Percentiles rank a stretch among this genome's conserved stretches.
These are phyloP conservation scores for Cladosporium sp. DNA, from an alignment of 2,329 filamentous ascomycete species.

Conservation along the genomic window DNA sequence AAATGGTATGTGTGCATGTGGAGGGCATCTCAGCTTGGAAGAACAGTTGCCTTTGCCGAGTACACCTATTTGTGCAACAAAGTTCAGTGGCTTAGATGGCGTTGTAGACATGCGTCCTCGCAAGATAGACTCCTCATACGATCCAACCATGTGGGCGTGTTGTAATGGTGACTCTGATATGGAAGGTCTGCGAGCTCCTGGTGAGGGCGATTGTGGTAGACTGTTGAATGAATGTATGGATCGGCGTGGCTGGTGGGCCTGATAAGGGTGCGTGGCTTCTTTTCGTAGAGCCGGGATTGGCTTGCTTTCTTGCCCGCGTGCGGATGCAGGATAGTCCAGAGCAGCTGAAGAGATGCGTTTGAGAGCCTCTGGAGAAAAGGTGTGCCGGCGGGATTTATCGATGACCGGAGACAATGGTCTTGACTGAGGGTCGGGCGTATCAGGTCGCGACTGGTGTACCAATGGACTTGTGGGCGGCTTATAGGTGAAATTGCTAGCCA, in stretches of 20 bases:
- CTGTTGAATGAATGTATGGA: slow-evolving; percentile 47
- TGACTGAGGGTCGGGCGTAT: slow-evolving; percentile 30
- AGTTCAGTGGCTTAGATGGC: slow-evolving; percentile 86
- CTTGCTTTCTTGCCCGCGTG: slow-evolving; percentile 17
- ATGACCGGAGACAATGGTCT: slow-evolving; percentile 38
- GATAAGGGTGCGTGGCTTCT: slow-evolving; percentile 54
- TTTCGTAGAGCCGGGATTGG: slow-evolving; percentile 49
- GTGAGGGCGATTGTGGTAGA: slow-evolving; percentile 41
- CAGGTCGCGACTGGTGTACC: slow-evolving; percentile 54
- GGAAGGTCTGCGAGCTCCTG: slow-evolving; percentile 62
- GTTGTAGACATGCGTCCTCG: slow-evolving; percentile 95
- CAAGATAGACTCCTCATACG: slow-evolving; percentile 94
- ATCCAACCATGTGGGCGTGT: slow-evolving; percentile 93
- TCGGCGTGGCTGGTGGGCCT: slow-evolving; percentile 62
- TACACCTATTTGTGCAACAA: slow-evolving; percentile 92
- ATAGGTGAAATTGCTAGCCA: slow-evolving; percentile 75
- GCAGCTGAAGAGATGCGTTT: slow-evolving; percentile 43
- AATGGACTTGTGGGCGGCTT: slow-evolving; percentile 89
- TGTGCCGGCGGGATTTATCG: slow-evolving; percentile 62
- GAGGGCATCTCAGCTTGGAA: slow-evolving; percentile 74
- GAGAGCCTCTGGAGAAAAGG: slow-evolving; percentile 61
- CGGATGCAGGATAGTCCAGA: slow-evolving; percentile 29
- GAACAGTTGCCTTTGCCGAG: slow-evolving; percentile 87
- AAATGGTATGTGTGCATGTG: slow-evolving; percentile 86
- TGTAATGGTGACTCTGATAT: slow-evolving; percentile 76